A percentile compares a stretch with the other conserved stretches of the same genome.
Evolutionary conservation across 257 asterid genomes (phyloP).

Genomic region (Gentiana straminea): DNA sequence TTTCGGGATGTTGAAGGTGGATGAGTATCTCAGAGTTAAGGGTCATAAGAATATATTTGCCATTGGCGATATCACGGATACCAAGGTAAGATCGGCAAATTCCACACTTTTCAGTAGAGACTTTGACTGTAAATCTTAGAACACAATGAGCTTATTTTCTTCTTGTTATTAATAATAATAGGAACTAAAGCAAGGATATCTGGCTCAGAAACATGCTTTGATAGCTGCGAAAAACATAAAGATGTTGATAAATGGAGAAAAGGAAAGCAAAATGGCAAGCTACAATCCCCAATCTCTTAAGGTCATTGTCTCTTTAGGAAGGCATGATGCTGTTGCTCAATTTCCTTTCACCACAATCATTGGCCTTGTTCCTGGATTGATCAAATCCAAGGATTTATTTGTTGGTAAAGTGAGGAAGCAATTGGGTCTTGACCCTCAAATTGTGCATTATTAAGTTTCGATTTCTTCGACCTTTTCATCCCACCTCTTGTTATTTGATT

Average conservation of each 20-base stretch:
- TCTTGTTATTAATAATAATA: too few species aligned
- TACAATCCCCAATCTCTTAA: slow-evolving; percentile 46
- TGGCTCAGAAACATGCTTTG: slow-evolving; percentile 7
- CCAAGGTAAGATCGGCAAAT: slow-evolving; percentile 31
- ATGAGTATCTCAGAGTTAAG: slow-evolving; percentile 11
- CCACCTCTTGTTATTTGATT: too few species aligned
- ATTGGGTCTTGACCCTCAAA: slow-evolving; percentile 53
- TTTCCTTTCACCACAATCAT: slow-evolving; percentile 48
- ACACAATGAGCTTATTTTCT: too few species aligned
- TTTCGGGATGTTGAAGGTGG: slow-evolving; percentile 62
- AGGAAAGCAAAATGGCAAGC: slow-evolving; percentile 47
- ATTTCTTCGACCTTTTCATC: neutral
- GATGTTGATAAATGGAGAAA: slow-evolving; percentile 40
- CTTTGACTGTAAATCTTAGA: too few species aligned
- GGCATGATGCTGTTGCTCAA: slow-evolving; percentile 82
- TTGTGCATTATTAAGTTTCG: slow-evolving; percentile 18
- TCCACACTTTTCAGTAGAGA: too few species aligned
- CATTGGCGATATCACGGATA: too few species aligned
- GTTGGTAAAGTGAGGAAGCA: slow-evolving; percentile 70
- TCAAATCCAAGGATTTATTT: slow-evolving; percentile 73
- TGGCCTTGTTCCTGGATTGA: slow-evolving; percentile 68
- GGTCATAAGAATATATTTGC: too few species aligned
- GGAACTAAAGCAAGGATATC: too few species aligned
- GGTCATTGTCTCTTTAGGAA: slow-evolving; percentile 62
- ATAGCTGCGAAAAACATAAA: slow-evolving; percentile 56